Percentiles rank a stretch among this genome's conserved stretches.
Evolutionary conservation across 768 basidiomycete genomes (phyloP).

Genomic region (Suillus paluster): DNA sequence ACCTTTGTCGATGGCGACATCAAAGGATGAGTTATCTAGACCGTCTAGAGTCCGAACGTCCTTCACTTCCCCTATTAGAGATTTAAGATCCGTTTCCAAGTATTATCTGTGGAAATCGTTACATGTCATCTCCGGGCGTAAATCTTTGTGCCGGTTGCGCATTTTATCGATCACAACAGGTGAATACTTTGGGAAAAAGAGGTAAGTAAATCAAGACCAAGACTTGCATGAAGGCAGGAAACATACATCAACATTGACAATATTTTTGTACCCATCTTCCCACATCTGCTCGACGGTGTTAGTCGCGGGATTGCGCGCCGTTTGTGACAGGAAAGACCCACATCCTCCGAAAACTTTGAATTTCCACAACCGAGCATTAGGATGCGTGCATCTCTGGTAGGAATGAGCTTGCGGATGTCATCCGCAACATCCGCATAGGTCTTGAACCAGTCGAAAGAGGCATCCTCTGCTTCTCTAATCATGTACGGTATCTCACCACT

Average conservation of each 20-base stretch:
- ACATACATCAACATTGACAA: conserved; percentile 76
- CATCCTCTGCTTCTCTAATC: conserved; percentile 59
- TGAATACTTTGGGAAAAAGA: conserved; percentile 60
- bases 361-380: conserved; percentile 88
- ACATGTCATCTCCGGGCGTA: conserved; percentile 77
- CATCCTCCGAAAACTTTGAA: conserved; percentile 79
- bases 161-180: conserved; percentile 75
- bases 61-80: conserved; percentile 74
- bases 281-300: conserved; percentile 64
- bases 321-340: conserved; percentile 33
- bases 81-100: neutral
- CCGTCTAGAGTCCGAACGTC: conserved; percentile 76
- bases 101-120: conserved; percentile 4
- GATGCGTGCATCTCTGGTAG: conserved; percentile 61
- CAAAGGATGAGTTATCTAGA: conserved; percentile 57
- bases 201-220: neutral
- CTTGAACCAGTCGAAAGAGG: conserved; percentile 87
- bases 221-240: conserved; percentile 23
- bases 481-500: conserved; percentile 11
- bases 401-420: conserved; percentile 64
- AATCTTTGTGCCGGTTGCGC: conserved; percentile 52
- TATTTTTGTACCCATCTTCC: conserved; percentile 82
- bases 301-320: neutral
- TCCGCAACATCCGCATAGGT: conserved; percentile 73
- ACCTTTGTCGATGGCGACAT: conserved; percentile 88